These are phyloP conservation scores for Theileria orientalis DNA, from an alignment of 169 alveolate genomes.

Conservation along the genomic window DNA sequence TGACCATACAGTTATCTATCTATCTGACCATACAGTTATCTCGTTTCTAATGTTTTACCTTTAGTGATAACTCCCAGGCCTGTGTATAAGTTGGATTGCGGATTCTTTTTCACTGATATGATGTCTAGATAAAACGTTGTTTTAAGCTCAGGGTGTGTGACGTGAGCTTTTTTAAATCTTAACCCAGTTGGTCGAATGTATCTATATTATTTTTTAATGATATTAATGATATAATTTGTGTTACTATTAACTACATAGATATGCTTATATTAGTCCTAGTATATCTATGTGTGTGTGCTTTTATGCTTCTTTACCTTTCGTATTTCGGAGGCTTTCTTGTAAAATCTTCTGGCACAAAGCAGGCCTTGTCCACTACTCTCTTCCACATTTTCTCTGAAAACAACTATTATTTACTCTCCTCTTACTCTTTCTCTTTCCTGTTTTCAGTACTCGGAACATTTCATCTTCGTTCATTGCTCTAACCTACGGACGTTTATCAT, in stretches of 20 bases:
- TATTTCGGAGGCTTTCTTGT: slow-evolving; percentile 99
- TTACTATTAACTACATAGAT: background rate
- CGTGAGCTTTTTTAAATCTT: slow-evolving; percentile 98
- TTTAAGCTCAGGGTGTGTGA: slow-evolving; percentile 97
- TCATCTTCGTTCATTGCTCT: slow-evolving; percentile 82
- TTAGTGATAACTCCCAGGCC: slow-evolving; percentile 97
- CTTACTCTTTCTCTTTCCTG: slow-evolving; percentile 92
- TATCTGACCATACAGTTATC: too few relatives aligned
- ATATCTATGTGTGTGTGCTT: slow-evolving; percentile 24
- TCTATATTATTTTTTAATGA: background rate
- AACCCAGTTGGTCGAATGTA: slow-evolving; percentile 96
- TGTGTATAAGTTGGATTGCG: slow-evolving; percentile 94
- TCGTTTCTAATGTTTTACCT: slow-evolving; percentile 38
- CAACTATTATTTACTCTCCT: background rate
- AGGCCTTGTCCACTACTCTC: slow-evolving; percentile 96
- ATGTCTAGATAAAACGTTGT: slow-evolving; percentile 93
- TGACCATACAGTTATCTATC: too few relatives aligned
- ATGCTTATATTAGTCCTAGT: background rate
- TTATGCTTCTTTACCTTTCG: slow-evolving; percentile 79
- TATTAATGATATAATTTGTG: too few relatives aligned
- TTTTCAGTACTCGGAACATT: slow-evolving; percentile 89
- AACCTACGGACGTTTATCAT: slow-evolving; percentile 24
- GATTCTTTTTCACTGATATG: slow-evolving; percentile 97
- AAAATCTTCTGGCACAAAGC: slow-evolving; percentile 97
- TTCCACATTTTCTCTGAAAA: slow-evolving; percentile 93